Conservation (phyloP, 129 eudicot species). For the Flaveria bidentis region DNA sequence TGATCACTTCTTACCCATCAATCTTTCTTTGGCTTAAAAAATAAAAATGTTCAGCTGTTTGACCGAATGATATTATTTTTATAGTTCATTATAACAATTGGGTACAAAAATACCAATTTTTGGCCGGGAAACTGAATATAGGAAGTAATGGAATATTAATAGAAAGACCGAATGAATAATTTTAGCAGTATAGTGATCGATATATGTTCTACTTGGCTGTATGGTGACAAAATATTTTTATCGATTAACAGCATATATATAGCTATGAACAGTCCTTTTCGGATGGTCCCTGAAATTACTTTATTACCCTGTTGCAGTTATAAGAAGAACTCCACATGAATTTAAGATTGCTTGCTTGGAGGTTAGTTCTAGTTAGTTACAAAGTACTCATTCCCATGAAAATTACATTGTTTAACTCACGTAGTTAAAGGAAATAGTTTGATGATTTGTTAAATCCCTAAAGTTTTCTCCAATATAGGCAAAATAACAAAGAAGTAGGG, state of each 20-base stretch:
- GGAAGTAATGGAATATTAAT: no score
- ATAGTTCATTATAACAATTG: background rate
- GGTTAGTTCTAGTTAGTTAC: conserved; percentile 41
- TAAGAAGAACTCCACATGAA: conserved; percentile 98
- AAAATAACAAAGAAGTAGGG: no score
- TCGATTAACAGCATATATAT: background rate
- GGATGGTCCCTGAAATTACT: conserved; percentile 23
- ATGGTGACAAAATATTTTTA: background rate
- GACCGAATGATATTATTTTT: background rate
- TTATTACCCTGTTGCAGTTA: conserved; percentile 61
- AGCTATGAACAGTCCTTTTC: background rate
- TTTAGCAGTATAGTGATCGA: no score
- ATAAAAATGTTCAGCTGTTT: background rate
- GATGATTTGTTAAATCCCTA: conserved; percentile 13
- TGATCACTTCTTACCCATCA: background rate
- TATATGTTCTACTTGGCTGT: no score
- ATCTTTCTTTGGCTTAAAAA: background rate
- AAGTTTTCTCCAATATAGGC: background rate
- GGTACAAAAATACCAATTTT: background rate
- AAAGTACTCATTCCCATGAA: conserved; percentile 15
- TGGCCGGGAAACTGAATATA: background rate
- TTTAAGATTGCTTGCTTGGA: conserved; percentile 94
- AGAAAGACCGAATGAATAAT: no score
- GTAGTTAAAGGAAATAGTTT: background rate
- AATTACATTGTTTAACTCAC: conserved; percentile 10